A percentile compares a stretch with the other conserved stretches of the same genome.
Conservation (phyloP, 345 rosid species). For the Citrus medica region DNA sequence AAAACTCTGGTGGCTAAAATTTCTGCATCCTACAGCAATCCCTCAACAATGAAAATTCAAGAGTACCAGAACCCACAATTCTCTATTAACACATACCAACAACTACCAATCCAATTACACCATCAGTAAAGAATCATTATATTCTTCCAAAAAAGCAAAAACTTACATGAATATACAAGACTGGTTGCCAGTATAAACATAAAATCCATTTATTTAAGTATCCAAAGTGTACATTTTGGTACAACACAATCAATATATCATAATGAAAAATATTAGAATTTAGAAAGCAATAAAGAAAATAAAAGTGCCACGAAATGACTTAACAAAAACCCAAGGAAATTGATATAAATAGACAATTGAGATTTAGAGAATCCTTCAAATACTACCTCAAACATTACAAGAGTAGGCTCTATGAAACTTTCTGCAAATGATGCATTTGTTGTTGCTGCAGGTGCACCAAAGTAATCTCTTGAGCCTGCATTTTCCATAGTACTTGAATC, state of each 20-base stretch:
- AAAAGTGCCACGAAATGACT: background rate
- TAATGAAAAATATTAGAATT: background rate
- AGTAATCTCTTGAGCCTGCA: conserved; percentile 40
- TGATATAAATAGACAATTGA: background rate
- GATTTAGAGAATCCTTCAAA: conserved; percentile 4
- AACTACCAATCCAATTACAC: background rate
- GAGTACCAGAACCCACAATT: background rate
- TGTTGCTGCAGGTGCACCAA: conserved; percentile 40
- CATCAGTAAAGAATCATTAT: background rate
- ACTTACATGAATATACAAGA: background rate
- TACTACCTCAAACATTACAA: conserved; percentile 94
- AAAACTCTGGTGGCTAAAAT: background rate
- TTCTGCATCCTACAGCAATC: background rate
- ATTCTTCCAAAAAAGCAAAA: background rate
- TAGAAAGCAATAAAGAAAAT: background rate
- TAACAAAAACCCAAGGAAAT: background rate
- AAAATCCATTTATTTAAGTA: background rate
- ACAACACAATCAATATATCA: background rate
- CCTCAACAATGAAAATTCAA: background rate
- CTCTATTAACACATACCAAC: background rate
- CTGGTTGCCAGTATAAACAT: background rate
- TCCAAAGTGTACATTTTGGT: background rate
- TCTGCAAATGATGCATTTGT: conserved; percentile 82
- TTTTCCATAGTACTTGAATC: conserved; percentile 40
- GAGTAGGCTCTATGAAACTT: conserved; percentile 83